These are phyloP conservation scores for Thalassiosira exigua DNA, from an alignment of 352 stramenopile genomes.

Conservation along the genomic window DNA sequence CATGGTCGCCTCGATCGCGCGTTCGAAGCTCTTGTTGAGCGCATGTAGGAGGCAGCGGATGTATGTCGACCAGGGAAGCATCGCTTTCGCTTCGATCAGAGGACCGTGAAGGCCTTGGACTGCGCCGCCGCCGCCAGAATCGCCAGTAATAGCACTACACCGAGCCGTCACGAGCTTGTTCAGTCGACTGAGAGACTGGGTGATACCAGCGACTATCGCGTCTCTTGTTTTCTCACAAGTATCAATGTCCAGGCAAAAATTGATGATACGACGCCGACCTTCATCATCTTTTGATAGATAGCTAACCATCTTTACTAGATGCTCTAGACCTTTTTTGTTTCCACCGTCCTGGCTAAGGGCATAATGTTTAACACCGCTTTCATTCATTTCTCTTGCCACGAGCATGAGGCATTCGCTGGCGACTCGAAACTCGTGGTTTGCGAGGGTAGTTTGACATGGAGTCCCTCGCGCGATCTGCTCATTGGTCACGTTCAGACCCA, in stretches of 20 bases:
- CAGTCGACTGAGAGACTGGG: neutral
- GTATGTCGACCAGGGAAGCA: neutral
- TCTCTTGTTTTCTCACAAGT: neutral
- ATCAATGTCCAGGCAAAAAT: neutral
- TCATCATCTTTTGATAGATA: neutral
- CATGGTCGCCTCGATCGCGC: slow-evolving; percentile 13
- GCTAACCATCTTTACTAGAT: neutral
- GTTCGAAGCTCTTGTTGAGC: slow-evolving; percentile 21
- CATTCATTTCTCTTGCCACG: neutral
- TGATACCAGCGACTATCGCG: neutral
- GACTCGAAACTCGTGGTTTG: neutral
- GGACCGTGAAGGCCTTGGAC: neutral
- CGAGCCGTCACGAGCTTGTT: too few species aligned
- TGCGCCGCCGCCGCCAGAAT: slow-evolving; percentile 4
- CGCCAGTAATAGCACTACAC: neutral
- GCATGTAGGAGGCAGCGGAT: slow-evolving; percentile 29
- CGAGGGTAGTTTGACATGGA: neutral
- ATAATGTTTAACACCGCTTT: neutral
- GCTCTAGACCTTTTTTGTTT: neutral
- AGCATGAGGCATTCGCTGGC: neutral
- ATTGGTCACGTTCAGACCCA: neutral
- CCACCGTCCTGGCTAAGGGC: neutral
- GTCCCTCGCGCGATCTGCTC: neutral
- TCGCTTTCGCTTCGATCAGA: neutral
- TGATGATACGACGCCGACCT: neutral